Conservation (phyloP, 1,139 yeast species). For the Kluyveromyces sp. region DNA sequence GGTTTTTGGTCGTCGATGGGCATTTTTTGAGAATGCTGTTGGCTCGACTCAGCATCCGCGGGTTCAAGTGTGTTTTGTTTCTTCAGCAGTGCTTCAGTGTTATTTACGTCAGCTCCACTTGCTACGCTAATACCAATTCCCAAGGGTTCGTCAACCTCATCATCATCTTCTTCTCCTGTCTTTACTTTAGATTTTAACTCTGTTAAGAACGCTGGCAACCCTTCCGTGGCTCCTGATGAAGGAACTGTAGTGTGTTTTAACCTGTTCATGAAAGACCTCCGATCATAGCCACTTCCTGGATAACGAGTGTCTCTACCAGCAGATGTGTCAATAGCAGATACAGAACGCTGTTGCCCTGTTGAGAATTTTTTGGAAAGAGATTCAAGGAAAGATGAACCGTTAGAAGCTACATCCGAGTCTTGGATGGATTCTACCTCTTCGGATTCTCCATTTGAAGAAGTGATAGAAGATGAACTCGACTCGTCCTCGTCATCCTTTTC, state of each 20-base stretch:
- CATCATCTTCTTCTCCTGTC: constrained; percentile 7
- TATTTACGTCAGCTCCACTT: not conserved
- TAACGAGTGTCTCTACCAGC: constrained; percentile 7
- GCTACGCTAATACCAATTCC: constrained; percentile 1
- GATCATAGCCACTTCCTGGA: constrained; percentile 15
- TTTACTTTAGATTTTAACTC: constrained; percentile 50
- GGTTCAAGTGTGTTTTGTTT: not conserved
- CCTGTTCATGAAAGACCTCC: constrained; percentile 28
- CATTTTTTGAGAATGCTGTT: no score
- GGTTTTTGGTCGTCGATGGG: not conserved
- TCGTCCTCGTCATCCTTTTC: not conserved
- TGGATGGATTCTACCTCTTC: constrained; percentile 9
- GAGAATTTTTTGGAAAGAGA: constrained; percentile 30
- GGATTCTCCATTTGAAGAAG: constrained; percentile 8
- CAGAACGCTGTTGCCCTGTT: constrained; percentile 14
- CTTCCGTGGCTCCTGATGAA: constrained; percentile 8
- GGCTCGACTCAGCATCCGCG: not conserved
- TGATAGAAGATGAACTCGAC: not conserved
- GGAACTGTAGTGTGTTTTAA: constrained; percentile 20
- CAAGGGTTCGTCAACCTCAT: not conserved
- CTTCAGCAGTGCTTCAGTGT: constrained; percentile 1
- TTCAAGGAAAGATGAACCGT: constrained; percentile 27
- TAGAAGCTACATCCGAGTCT: constrained; percentile 13
- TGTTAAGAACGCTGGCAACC: constrained; percentile 38
- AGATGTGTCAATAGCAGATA: not conserved